These are phyloP conservation scores for Rubus idaeus DNA, from an alignment of 306 rosid genomes.

Conservation along the genomic window DNA sequence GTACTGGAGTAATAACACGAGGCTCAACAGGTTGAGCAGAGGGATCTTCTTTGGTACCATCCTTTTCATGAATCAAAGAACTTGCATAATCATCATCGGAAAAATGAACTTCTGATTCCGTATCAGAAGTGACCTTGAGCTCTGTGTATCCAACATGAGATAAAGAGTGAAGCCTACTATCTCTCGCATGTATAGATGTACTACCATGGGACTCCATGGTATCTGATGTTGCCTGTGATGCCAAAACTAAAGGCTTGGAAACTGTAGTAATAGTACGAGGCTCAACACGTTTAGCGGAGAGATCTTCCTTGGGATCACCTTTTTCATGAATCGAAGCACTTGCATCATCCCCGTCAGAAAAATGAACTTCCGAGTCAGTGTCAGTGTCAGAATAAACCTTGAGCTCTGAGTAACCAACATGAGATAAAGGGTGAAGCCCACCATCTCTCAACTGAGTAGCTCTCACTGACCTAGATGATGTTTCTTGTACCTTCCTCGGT, in stretches of 20 bases:
- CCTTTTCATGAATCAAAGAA: conserved; percentile 25
- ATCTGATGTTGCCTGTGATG: conserved; percentile 32
- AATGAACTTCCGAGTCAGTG: conserved; percentile 63
- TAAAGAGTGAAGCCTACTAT: conserved; percentile 46
- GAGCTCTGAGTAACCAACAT: conserved; percentile 72
- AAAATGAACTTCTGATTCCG: conserved; percentile 63
- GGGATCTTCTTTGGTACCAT: conserved; percentile 33
- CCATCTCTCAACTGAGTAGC: conserved; percentile 31
- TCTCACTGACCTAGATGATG: conserved; percentile 35
- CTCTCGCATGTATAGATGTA: conserved; percentile 32
- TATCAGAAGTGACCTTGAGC: conserved; percentile 74
- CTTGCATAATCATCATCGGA: conserved; percentile 55
- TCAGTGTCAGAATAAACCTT: conserved; percentile 80
- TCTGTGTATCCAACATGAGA: conserved; percentile 73
- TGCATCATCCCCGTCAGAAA: conserved; percentile 51
- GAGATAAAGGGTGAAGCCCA: conserved; percentile 56
- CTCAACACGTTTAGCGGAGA: conserved; percentile 37
- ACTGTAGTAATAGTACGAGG: conserved; percentile 24
- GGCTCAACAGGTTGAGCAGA: conserved; percentile 41
- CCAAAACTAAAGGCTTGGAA: conserved; percentile 31
- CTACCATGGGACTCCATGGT: conserved; percentile 30
- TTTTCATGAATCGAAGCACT: conserved; percentile 25
- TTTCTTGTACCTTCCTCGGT: conserved; percentile 24
- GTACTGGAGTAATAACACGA: conserved; percentile 27
- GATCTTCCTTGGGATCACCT: conserved; percentile 34